Evolutionary conservation across 2,329 filamentous ascomycete genomes (phyloP).

Genomic region (Fusarium buharicum): DNA sequence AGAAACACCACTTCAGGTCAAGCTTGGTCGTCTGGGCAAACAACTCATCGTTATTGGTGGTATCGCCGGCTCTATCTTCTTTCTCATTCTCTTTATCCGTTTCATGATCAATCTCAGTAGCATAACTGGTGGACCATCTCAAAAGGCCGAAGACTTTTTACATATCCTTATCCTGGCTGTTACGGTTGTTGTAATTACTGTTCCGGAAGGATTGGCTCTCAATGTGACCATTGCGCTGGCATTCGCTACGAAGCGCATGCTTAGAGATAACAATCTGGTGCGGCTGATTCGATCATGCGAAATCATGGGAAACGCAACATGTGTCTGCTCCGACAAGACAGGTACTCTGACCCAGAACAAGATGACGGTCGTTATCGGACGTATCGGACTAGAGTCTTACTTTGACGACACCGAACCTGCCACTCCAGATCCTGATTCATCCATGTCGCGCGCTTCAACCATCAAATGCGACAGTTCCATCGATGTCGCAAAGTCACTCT

Average conservation of each 20-base stretch:
- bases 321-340: constrained; percentile 73
- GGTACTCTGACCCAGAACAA: constrained; percentile 72
- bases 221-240: constrained; percentile 71
- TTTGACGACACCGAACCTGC: constrained; percentile 52
- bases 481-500: constrained; percentile 47
- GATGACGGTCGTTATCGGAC: constrained; percentile 69
- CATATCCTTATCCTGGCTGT: constrained; percentile 68
- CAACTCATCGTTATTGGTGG: constrained; percentile 68
- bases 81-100: constrained; percentile 55
- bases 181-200: constrained; percentile 68
- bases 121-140: constrained; percentile 55
- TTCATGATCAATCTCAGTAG: constrained; percentile 50
- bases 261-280: constrained; percentile 71
- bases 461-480: constrained; percentile 45
- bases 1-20: constrained; percentile 80
- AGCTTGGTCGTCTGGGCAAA: constrained; percentile 80
- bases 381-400: constrained; percentile 56
- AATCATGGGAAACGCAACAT: constrained; percentile 72
- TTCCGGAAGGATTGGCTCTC: constrained; percentile 69
- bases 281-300: constrained; percentile 69
- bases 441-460: constrained; percentile 37
- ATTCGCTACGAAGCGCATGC: constrained; percentile 71
- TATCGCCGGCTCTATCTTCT: constrained; percentile 55
- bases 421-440: constrained; percentile 31
- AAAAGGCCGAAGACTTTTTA: constrained; percentile 67